A percentile compares a stretch with the other conserved stretches of the same genome.
Conservation (phyloP, 306 rosid genomes). For the Lablab purpureus region DNA sequence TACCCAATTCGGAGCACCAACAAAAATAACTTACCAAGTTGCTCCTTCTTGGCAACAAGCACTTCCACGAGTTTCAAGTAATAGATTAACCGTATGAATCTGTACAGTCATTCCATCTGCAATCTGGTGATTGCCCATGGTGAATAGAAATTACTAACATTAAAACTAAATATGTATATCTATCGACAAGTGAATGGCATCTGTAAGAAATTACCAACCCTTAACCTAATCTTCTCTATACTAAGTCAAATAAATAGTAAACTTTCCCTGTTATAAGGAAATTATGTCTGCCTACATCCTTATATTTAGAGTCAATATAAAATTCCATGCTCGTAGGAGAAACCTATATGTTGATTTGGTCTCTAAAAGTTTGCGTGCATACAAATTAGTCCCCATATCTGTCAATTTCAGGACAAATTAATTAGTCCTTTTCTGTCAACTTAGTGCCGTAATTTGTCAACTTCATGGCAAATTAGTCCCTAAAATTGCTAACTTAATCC, state of each 20-base stretch:
- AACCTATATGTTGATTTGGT: not conserved
- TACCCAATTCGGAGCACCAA: constrained; percentile 21
- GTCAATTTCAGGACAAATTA: not conserved
- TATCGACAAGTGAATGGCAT: not conserved
- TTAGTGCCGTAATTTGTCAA: not conserved
- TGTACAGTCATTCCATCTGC: constrained; percentile 99
- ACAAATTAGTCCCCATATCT: not conserved
- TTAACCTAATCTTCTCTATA: constrained; percentile 27
- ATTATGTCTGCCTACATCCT: constrained; percentile 29
- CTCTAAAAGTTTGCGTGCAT: not conserved
- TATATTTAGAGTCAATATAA: constrained; percentile 6
- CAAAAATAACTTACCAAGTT: constrained; percentile 65
- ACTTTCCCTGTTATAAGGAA: constrained; percentile 3
- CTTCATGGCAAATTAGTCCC: constrained; percentile 7
- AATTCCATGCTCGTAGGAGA: not conserved
- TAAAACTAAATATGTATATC: constrained; percentile 35
- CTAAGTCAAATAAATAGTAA: constrained; percentile 23
- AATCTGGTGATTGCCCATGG: constrained; percentile 62
- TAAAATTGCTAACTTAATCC: not conserved
- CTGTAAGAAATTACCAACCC: constrained; percentile 24
- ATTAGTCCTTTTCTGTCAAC: not conserved
- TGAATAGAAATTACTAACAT: constrained; percentile 42
- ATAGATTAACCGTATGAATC: constrained; percentile 79
- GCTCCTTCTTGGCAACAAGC: constrained; percentile 76
- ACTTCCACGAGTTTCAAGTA: constrained; percentile 93